These are phyloP conservation scores for Heliamphora pulchella DNA, from an alignment of 179 eudicot species.

Conservation along the genomic window DNA sequence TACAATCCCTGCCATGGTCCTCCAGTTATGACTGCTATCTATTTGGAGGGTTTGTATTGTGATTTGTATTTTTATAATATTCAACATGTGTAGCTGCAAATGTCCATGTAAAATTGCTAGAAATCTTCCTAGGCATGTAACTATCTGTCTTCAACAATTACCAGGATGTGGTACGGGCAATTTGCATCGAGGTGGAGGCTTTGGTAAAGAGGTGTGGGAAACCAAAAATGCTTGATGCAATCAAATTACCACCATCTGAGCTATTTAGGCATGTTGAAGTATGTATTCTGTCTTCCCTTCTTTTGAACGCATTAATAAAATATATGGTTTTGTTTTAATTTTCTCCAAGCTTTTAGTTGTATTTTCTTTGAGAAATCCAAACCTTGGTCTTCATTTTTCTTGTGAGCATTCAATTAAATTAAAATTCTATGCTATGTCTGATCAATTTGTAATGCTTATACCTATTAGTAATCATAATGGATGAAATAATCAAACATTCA, in stretches of 20 bases:
- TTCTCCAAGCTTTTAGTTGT: no score
- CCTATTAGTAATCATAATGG: not conserved
- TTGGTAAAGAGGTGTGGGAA: conserved; percentile 83
- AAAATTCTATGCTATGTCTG: not conserved
- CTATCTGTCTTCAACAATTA: conserved; percentile 15
- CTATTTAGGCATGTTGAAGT: conserved; percentile 84
- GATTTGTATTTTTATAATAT: not conserved
- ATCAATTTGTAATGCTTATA: not conserved
- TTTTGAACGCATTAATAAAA: not conserved
- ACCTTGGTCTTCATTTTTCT: not conserved
- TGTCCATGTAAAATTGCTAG: not conserved
- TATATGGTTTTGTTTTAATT: not conserved
- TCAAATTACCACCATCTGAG: conserved; percentile 85
- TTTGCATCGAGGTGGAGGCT: conserved; percentile 79
- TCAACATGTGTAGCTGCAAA: not conserved
- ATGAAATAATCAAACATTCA: not conserved
- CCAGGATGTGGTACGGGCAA: conserved; percentile 78
- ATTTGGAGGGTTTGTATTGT: not conserved
- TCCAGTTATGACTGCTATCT: not conserved
- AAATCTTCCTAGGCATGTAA: conserved; percentile 9
- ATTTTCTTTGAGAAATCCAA: not conserved
- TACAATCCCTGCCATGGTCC: not conserved
- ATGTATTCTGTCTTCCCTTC: conserved; percentile 20
- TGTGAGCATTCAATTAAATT: not conserved
- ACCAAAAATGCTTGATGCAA: conserved; percentile 90